These are phyloP conservation scores for Wickerhamiella sorbophila DNA, from an alignment of 805 yeast species.

Conservation along the genomic window DNA sequence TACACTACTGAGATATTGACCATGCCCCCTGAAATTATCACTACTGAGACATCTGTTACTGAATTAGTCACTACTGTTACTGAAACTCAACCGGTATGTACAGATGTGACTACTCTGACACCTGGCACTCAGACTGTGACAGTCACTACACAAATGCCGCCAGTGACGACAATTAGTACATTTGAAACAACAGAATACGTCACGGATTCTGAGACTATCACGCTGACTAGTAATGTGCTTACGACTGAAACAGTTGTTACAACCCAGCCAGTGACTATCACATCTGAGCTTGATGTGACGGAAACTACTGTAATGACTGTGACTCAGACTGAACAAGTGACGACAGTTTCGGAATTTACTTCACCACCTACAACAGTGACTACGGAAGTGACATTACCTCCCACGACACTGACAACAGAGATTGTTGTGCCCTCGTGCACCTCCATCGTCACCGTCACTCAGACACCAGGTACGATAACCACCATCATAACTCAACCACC, in stretches of 20 bases:
- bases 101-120: neutral
- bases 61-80: neutral
- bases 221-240: neutral
- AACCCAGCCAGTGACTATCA: neutral
- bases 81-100: neutral
- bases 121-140: neutral
- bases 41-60: neutral
- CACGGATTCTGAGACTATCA: neutral
- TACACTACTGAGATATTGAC: neutral
- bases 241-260: neutral
- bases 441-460: neutral
- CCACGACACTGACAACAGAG: neutral
- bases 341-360: neutral
- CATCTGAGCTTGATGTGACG: neutral
- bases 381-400: neutral
- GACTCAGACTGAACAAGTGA: neutral
- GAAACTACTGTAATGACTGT: neutral
- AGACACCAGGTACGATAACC: neutral
- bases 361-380: neutral
- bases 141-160: neutral
- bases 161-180: neutral
- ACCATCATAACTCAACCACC: neutral
- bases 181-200: neutral
- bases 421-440: conserved; percentile 1
- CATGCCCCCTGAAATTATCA: neutral